These are phyloP conservation scores for Logfia minima DNA, from an alignment of 129 eudicot species.

Conservation along the genomic window DNA sequence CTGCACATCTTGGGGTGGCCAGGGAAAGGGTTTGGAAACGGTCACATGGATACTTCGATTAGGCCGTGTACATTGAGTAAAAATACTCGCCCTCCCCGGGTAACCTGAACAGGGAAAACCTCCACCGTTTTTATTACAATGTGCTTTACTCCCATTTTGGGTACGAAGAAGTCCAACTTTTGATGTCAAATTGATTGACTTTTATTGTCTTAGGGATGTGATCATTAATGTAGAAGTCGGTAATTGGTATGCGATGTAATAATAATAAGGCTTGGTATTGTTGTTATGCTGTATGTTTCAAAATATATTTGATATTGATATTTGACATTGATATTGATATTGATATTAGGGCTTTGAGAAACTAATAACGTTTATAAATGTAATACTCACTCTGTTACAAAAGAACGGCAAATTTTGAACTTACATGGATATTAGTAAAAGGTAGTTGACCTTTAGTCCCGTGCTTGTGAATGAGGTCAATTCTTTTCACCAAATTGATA, in stretches of 20 bases:
- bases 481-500: background rate
- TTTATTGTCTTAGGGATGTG: background rate
- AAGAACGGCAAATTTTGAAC: background rate
- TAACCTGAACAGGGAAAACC: too few species aligned
- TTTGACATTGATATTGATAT: too few species aligned
- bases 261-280: background rate
- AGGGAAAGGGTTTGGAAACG: too few species aligned
- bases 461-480: background rate
- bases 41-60: too few species aligned
- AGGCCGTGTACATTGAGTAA: too few species aligned
- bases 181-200: background rate
- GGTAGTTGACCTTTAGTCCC: background rate
- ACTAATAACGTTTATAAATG: background rate
- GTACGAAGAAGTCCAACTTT: background rate
- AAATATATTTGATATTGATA: background rate
- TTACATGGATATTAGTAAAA: background rate
- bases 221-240: background rate
- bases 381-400: background rate
- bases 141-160: background rate
- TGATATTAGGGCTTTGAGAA: background rate
- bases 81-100: too few species aligned
- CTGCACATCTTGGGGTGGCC: too few species aligned
- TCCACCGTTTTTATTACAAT: background rate
- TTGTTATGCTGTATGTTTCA: background rate
- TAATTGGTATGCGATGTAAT: background rate